Conservation (phyloP, 2,329 filamentous ascomycete genomes). For the Dothideomycetes sp. region DNA sequence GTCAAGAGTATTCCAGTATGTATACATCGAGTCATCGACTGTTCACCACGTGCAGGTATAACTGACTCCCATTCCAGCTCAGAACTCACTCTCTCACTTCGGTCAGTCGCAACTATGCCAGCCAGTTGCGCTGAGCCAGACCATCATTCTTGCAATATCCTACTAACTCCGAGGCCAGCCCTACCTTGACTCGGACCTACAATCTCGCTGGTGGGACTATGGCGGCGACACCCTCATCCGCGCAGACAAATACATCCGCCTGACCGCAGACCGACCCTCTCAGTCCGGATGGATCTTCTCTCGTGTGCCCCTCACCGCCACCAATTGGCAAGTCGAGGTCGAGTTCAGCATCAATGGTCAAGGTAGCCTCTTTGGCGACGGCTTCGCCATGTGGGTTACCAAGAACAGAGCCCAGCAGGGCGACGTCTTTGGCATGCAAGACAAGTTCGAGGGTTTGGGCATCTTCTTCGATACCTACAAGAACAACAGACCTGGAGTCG, state of each 20-base stretch:
- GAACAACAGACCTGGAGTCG: conserved; percentile 90
- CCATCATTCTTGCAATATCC: too few species aligned
- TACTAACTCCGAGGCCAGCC: conserved; percentile 44
- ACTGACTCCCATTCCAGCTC: conserved; percentile 11
- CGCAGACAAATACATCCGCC: conserved; percentile 71
- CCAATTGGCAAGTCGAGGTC: conserved; percentile 96
- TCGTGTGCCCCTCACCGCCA: conserved; percentile 85
- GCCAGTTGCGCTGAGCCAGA: too few species aligned
- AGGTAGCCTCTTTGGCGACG: conserved; percentile 86
- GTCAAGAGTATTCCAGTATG: conserved; percentile 21
- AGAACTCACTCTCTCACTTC: conserved; percentile 22
- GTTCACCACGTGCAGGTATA: too few species aligned
- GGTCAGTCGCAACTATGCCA: conserved; percentile 15
- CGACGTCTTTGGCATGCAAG: conserved; percentile 75
- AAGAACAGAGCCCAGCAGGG: conserved; percentile 76
- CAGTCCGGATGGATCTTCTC: conserved; percentile 92
- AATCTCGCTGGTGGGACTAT: conserved; percentile 98
- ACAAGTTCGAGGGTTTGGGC: conserved; percentile 87
- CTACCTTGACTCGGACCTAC: conserved; percentile 95
- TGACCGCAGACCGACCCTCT: conserved; percentile 82
- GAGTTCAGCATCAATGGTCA: conserved; percentile 90
- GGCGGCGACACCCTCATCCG: conserved; percentile 85
- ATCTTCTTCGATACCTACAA: conserved; percentile 99
- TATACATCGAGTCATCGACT: too few species aligned
- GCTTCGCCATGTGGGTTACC: conserved; percentile 96